These are phyloP conservation scores for Clohesyomyces aquaticus DNA, from an alignment of 495 filamentous ascomycete genomes.

Conservation along the genomic window DNA sequence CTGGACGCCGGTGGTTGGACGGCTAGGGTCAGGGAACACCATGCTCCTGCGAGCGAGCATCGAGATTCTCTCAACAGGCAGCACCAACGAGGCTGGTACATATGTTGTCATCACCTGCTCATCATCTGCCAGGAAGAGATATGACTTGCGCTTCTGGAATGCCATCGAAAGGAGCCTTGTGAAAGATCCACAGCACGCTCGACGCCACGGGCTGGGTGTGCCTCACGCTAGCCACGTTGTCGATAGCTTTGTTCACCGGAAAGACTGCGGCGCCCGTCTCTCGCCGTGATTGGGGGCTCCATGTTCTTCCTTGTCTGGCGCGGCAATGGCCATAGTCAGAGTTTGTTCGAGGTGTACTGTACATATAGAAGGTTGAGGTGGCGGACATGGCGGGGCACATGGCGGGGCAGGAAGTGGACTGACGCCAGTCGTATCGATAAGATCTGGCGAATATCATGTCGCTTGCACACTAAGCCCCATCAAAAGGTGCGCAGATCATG, in stretches of 20 bases:
- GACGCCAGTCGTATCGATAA: conserved; percentile 28
- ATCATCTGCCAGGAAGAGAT: conserved; percentile 10
- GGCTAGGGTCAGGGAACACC: conserved; percentile 12
- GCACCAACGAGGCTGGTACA: conserved; percentile 25
- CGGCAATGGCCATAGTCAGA: conserved; percentile 19
- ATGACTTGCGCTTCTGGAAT: conserved; percentile 25
- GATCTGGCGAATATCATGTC: conserved; percentile 26
- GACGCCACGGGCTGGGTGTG: neutral
- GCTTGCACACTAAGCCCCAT: conserved; percentile 18
- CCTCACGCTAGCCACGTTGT: conserved; percentile 35
- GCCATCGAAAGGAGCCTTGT: conserved; percentile 18
- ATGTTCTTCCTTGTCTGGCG: neutral
- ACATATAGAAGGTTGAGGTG: conserved; percentile 19
- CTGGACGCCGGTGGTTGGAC: neutral
- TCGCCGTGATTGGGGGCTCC: conserved; percentile 20
- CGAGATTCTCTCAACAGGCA: conserved; percentile 18
- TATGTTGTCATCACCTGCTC: conserved; percentile 26
- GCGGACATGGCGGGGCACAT: conserved; percentile 25
- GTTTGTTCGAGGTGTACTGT: too few relatives aligned
- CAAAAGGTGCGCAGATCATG: neutral
- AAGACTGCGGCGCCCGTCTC: conserved; percentile 7
- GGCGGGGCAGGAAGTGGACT: neutral
- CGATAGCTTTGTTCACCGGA: conserved; percentile 13
- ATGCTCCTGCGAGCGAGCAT: conserved; percentile 10
- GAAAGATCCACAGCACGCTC: conserved; percentile 8